Evolutionary conservation across 2,329 filamentous ascomycete genomes (phyloP).

Genomic region (Cladosporium halotolerans): DNA sequence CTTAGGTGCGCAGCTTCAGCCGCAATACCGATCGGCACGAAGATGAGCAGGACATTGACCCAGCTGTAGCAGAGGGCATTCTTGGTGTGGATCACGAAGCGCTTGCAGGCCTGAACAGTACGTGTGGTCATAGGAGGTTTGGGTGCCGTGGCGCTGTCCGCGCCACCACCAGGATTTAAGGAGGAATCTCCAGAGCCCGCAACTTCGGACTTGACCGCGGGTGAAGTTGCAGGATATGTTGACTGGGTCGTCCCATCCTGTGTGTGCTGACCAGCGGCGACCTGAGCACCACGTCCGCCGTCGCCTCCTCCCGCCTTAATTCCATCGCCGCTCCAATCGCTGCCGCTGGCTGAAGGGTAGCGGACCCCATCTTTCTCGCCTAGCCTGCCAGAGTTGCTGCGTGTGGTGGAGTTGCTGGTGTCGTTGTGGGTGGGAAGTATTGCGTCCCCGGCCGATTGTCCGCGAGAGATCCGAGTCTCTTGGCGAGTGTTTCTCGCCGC

Average conservation of each 20-base stretch:
- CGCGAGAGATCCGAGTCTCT: slow-evolving; percentile 20
- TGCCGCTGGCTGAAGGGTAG: slow-evolving; percentile 16
- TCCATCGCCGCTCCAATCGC: slow-evolving; percentile 20
- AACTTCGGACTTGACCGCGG: slow-evolving; percentile 42
- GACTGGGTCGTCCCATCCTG: slow-evolving; percentile 18
- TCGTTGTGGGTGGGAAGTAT: slow-evolving; percentile 25
- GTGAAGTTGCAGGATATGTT: slow-evolving; percentile 27
- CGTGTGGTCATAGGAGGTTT: slow-evolving; percentile 45
- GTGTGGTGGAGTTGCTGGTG: slow-evolving; percentile 17
- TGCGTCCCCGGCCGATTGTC: slow-evolving; percentile 25
- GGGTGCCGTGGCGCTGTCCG: slow-evolving; percentile 10
- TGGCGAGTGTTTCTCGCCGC: slow-evolving; percentile 43
- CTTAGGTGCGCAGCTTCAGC: slow-evolving; percentile 44
- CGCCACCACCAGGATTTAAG: slow-evolving; percentile 37
- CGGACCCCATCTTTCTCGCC: slow-evolving; percentile 23
- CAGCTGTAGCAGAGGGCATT: slow-evolving; percentile 65
- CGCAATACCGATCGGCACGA: slow-evolving; percentile 71
- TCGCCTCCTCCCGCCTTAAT: slow-evolving; percentile 19
- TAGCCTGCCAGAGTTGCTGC: slow-evolving; percentile 29
- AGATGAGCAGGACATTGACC: slow-evolving; percentile 70
- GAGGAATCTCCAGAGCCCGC: slow-evolving; percentile 48
- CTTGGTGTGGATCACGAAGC: slow-evolving; percentile 50
- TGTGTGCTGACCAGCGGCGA: slow-evolving; percentile 19
- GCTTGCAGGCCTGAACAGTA: slow-evolving; percentile 44
- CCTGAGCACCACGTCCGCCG: slow-evolving; percentile 19